Evolutionary conservation across 306 rosid genomes (phyloP).

Genomic region (Quillaja saponaria): DNA sequence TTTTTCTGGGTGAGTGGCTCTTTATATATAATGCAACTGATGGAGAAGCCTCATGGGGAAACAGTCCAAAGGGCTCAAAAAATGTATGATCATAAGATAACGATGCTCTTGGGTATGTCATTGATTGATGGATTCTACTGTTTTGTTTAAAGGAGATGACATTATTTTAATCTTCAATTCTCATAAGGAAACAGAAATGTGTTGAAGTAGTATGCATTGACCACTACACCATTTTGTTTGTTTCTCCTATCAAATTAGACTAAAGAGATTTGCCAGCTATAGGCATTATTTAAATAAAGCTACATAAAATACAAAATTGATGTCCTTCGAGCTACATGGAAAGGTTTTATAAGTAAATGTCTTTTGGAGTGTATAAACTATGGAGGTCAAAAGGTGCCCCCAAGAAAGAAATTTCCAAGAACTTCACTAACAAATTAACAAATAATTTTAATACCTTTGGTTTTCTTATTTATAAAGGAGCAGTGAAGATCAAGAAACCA

Average conservation of each 20-base stretch:
- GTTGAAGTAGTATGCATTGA: constrained; percentile 42
- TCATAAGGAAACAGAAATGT: constrained; percentile 16
- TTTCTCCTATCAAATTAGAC: constrained; percentile 31
- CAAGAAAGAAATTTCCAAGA: constrained; percentile 7
- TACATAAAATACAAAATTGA: constrained; percentile 8
- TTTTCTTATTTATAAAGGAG: constrained; percentile 2
- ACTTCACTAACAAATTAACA: too few species aligned
- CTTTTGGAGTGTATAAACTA: constrained; percentile 38
- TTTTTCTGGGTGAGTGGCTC: too few species aligned
- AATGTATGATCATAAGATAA: constrained; percentile 33
- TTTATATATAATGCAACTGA: constrained; percentile 29
- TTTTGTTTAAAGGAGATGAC: constrained; percentile 9
- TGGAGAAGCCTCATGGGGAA: constrained; percentile 37
- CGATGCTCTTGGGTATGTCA: constrained; percentile 33
- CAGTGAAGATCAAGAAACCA: constrained; percentile 29
- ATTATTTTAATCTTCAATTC: constrained; percentile 23
- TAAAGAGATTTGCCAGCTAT: constrained; percentile 39
- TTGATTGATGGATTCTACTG: constrained; percentile 28
- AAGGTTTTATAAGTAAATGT: constrained; percentile 24
- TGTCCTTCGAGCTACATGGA: constrained; percentile 22
- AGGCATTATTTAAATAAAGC: constrained; percentile 35
- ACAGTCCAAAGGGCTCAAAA: constrained; percentile 26
- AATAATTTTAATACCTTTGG: too few species aligned
- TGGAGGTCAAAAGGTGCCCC: constrained; percentile 39
- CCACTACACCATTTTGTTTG: constrained; percentile 49